Base-by-base conservation (phyloP, 1,139 yeast species). In the Protomyces inundatus region DNA sequence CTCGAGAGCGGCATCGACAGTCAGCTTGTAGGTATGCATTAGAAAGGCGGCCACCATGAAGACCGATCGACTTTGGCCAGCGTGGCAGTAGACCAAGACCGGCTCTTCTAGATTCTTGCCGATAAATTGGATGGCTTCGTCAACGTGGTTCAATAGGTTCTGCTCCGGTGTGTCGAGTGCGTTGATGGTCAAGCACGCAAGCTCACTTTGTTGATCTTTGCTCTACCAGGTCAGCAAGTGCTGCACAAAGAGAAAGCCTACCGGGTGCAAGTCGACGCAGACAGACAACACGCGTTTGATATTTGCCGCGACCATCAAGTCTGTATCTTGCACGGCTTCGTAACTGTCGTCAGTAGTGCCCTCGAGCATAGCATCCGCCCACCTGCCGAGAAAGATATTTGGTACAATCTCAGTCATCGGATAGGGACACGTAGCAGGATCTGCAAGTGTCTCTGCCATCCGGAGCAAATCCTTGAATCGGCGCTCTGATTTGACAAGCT, bases 11-110 rank as follows among this genome's bases (percentile, higher is more conserved):
- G 85, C 85, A 10, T 81, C 78, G 16, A 83, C 75, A 6, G 77
- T 76, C 73, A 89, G 79, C 6, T 83, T 80, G 74, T 86, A 84
- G 67, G 83, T 81, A 71, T 83, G 82, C 95, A 93, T 90, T 67
- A 93, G 75, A 73, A 87, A 93, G 1, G 96, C 95, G 51, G 85
- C 80, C 12, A 85, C 77, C 39, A 90, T 78, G 0, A 95, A 77
- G 0, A 84, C 89, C 0, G 96, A 87, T 68, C 98, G 77, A 1
- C 96, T 88, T 35, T 85, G 82, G 0, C 98, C 98, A 37, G 96
- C 97, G 6, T 61, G 67, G 67, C 76, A 79, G 66, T 77, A 80
- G 16, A 78, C 77, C 16, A 77, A 70, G 5, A 76, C 73, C 30
- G 73, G 72, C 5, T 70, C 71, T 46, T 70, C 70, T 2, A 55